Percentiles rank a stretch among this genome's conserved stretches.
phyloP scores from a whole-genome alignment of 768 basidiomycete genomes.

The Auricularia sp. region DNA sequence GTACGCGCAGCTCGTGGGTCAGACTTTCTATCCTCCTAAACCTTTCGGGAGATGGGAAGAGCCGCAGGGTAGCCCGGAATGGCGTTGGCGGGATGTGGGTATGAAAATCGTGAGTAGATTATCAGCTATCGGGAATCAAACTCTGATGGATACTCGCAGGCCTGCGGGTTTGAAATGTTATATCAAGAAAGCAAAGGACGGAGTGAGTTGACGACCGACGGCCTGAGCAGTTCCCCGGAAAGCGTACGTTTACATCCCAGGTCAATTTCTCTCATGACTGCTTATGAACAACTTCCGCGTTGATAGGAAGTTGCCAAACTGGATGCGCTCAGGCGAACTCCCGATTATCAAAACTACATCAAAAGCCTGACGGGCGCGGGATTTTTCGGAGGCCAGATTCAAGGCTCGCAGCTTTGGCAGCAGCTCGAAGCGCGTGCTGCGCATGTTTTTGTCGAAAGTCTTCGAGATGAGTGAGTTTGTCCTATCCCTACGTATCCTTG shows the following conservation, averaged over 20 bases:
- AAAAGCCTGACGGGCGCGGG: constrained; percentile 48
- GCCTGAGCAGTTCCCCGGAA: constrained; percentile 35
- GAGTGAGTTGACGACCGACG: constrained; percentile 28
- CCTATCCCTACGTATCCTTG: background rate
- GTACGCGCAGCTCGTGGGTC: constrained; percentile 87
- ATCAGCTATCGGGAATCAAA: background rate
- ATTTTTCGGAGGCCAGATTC: constrained; percentile 70
- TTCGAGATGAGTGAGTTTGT: constrained; percentile 53
- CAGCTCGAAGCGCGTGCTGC: constrained; percentile 62
- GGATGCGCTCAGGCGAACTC: constrained; percentile 54
- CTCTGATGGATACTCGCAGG: constrained; percentile 29
- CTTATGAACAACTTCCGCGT: constrained; percentile 1
- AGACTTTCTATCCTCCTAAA: constrained; percentile 87
- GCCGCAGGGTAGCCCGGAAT: constrained; percentile 49
- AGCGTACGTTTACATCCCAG: background rate
- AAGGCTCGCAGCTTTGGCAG: constrained; percentile 73
- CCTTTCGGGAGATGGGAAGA: constrained; percentile 70
- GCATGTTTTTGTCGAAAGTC: constrained; percentile 49
- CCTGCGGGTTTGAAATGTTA: constrained; percentile 95
- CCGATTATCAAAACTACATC: constrained; percentile 64
- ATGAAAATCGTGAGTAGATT: constrained; percentile 68
- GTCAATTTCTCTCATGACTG: background rate
- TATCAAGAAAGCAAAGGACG: constrained; percentile 74
- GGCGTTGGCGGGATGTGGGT: constrained; percentile 76
- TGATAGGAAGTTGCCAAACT: constrained; percentile 51